Evolutionary conservation across 2,329 filamentous ascomycete genomes (phyloP).

Genomic region (Trichoderma atroviride): DNA sequence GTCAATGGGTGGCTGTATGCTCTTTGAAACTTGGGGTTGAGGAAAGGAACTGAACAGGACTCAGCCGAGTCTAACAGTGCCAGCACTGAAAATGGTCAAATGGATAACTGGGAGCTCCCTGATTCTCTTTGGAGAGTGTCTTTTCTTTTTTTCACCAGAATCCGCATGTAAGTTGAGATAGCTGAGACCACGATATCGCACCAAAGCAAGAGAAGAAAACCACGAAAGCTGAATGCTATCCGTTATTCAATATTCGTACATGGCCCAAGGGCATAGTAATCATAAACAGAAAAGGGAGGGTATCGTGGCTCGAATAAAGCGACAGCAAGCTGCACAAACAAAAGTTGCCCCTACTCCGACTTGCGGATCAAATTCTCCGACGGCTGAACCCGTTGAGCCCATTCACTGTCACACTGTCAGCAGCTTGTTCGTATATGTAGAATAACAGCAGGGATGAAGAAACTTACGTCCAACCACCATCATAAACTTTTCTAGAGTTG

Average conservation of each 20-base stretch:
- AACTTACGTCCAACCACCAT: conserved; percentile 96
- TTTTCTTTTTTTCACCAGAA: conserved; percentile 12
- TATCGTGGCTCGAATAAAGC: conserved; percentile 28
- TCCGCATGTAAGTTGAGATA: conserved; percentile 17
- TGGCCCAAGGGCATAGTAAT: conserved; percentile 8
- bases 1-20: not conserved
- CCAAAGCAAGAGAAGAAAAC: conserved; percentile 14
- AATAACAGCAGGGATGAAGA: not conserved
- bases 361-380: conserved; percentile 66
- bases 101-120: not conserved
- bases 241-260: conserved; percentile 26
- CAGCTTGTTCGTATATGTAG: not conserved
- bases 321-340: conserved; percentile 18
- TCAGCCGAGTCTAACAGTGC: no score
- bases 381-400: conserved; percentile 66
- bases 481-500: conserved; percentile 76
- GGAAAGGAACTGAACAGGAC: not conserved
- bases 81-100: not conserved
- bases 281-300: conserved; percentile 24
- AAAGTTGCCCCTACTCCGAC: conserved; percentile 37
- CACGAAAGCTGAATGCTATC: conserved; percentile 17
- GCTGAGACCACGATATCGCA: conserved; percentile 27
- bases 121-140: not conserved
- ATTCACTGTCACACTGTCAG: conserved; percentile 52
- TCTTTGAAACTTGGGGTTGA: not conserved